These are phyloP conservation scores for Anastatica hierochuntica DNA, from an alignment of 345 rosid species.

Conservation along the genomic window DNA sequence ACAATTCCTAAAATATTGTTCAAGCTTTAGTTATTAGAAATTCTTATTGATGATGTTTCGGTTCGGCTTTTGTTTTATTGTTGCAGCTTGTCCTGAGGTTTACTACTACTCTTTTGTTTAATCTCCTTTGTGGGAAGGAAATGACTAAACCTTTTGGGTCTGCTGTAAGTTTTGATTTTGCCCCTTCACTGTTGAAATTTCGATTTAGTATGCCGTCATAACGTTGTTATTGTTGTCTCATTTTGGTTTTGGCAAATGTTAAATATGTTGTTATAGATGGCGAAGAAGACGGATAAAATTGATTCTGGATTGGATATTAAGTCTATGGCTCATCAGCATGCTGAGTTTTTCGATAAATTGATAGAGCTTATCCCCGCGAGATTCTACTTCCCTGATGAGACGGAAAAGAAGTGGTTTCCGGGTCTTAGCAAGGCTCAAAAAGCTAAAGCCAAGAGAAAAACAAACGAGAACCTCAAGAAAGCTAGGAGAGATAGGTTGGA, in stretches of 20 bases:
- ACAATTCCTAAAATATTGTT: too few species aligned
- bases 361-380: slow-evolving; percentile 78
- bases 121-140: not conserved
- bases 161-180: slow-evolving; percentile 13
- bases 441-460: slow-evolving; percentile 54
- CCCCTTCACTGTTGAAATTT: not conserved
- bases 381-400: slow-evolving; percentile 78
- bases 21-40: too few species aligned
- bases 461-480: slow-evolving; percentile 60
- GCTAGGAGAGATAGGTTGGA: slow-evolving; percentile 74
- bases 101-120: not conserved
- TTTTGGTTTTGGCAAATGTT: too few species aligned
- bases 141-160: slow-evolving; percentile 10
- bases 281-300: slow-evolving; percentile 31
- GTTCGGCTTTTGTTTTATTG: not conserved
- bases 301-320: slow-evolving; percentile 28
- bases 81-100: slow-evolving; percentile 6
- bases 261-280: slow-evolving; percentile 30
- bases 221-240: not conserved
- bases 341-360: slow-evolving; percentile 60
- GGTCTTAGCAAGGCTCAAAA: slow-evolving; percentile 68
- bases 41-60: not conserved
- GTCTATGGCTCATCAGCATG: slow-evolving; percentile 37
- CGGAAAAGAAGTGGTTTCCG: slow-evolving; percentile 63
- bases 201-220: not conserved